phyloP scores from a whole-genome alignment of 805 yeast species.

The Starmera pachycereana region DNA sequence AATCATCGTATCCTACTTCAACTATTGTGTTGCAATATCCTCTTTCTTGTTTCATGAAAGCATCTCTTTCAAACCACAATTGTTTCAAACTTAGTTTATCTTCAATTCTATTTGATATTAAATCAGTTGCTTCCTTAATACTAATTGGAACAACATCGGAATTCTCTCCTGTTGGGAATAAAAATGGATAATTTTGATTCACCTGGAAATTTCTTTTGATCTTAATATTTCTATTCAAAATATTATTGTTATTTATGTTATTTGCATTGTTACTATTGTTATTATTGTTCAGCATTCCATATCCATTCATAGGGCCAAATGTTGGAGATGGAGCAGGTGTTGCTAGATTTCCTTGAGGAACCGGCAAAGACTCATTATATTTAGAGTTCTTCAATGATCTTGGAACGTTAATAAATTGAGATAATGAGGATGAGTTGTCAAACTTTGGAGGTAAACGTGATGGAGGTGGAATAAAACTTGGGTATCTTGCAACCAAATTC shows the following conservation, averaged over 20 bases:
- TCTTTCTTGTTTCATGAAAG: constrained; percentile 64
- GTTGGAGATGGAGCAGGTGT: constrained; percentile 88
- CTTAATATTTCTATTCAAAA: constrained; percentile 23
- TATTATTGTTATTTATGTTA: constrained; percentile 22
- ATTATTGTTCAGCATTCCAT: no score
- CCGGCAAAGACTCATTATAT: constrained; percentile 34
- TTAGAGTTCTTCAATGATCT: constrained; percentile 38
- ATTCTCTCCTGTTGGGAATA: constrained; percentile 40
- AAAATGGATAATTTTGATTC: constrained; percentile 55
- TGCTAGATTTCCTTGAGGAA: constrained; percentile 58
- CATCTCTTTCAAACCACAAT: constrained; percentile 59
- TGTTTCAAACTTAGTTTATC: constrained; percentile 63
- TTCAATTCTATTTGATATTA: constrained; percentile 50
- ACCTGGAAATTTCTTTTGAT: constrained; percentile 51
- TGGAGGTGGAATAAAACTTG: constrained; percentile 49
- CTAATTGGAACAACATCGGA: constrained; percentile 50
- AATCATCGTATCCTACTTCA: constrained; percentile 8
- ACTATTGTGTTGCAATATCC: constrained; percentile 33
- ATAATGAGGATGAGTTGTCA: constrained; percentile 42
- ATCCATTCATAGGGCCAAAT: constrained; percentile 5
- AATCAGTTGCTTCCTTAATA: constrained; percentile 66
- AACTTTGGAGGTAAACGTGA: constrained; percentile 34
- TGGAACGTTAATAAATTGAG: constrained; percentile 51
- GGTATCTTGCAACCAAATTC: constrained; percentile 66
- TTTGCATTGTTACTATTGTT: no score